Evolutionary conservation across 805 yeast species (phyloP), one percentile per base, ranked within the genome.

Genomic region (Spathaspora gorwiae): DNA sequence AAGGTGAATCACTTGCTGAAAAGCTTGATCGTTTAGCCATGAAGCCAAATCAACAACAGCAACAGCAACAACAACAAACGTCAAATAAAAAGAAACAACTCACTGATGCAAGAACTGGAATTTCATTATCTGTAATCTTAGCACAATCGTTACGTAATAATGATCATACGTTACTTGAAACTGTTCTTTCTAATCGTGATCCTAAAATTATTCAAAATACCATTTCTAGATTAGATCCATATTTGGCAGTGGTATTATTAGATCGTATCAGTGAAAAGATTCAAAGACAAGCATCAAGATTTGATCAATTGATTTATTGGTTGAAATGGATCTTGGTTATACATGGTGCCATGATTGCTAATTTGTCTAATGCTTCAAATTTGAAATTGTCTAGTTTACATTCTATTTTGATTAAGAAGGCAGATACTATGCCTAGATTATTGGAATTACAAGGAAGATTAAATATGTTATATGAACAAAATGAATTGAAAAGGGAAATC

Each of bases 101-200:
- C 32, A 57, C 54, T 9, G 79, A 81, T 15, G 76, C 81, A 7
- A 79, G 86, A 5, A 95, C 94, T 42, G 61, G 72, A 11, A 61
- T 64, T 0, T 81, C 96, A 1, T 78, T 90, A 48, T 80, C 96
- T 1, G 82, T 86, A 1, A 80, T 94, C n/a, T 72, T 94, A 38
- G 73, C 90, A 11, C 99, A 94, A 68, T 92, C 99, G 0, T 73
- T 94, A 50, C 83, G 80, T 55, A 83, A 95, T 15, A 87, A 87
- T 56, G 99, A 94, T 61, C 90, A 83, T 56, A 70, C 94, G 8
- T 71, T 94, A 46, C 73, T 94, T 50, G 98, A 94, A 62, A 80
- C 88, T 2, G 96, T 95, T 10, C 73, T 94, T 51, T 65, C 65
- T 47, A 78, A 78, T 53, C 69, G 72, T 40, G 83, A 79, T 52